Base-by-base conservation (phyloP, 164 flowering plant genomes). In the Piper betle region DNA sequence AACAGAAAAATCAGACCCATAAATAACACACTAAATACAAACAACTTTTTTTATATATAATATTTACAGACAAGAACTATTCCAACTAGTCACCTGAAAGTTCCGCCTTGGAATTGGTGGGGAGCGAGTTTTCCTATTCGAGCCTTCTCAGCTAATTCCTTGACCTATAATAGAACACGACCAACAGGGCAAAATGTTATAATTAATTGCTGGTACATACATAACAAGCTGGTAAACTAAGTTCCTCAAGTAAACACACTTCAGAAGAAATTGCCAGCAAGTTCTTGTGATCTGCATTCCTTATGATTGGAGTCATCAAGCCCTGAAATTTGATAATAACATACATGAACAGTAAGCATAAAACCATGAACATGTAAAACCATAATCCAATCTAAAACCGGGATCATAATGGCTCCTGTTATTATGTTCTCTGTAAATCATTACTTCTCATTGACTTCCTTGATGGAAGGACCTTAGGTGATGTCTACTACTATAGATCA, bases 271-370 rank as follows among this genome's bases (percentile, higher is more conserved):
- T 93, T 37, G 95, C 60, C 33, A 85, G 85, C 66, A 93, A 80
- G 61, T 89, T 75, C 78, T 93, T 93, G 72, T 88, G 94, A 79
- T 93, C 97, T 40, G 95, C 95, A 73, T 90, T 88, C 74, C 81
- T 86, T 37, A 93, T 69, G n/a, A 93, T 86, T 52, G 97, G 99
- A 72, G 99, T 93, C 97, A 93, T 85, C 81, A 93, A 80, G 9
- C 99, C 99, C 99, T 93, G 83, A 41, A 71, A 59, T 18, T 57
- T 60, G 56, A 46, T 61, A 58, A 59, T 43, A 48, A 7, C 12
- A 37, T 48, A 57, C 39, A 57, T 3, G 50, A 57, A 40, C 19
- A 39, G 59, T 46, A 9, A 46, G 50, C 13, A 46, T 46, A 9
- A 46, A 46, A 10, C 10, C 10, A 10, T 15, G 15, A 46, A 9